Evolutionary conservation across 768 basidiomycete species (phyloP).

Genomic region (Pisolithus tinctorius): DNA sequence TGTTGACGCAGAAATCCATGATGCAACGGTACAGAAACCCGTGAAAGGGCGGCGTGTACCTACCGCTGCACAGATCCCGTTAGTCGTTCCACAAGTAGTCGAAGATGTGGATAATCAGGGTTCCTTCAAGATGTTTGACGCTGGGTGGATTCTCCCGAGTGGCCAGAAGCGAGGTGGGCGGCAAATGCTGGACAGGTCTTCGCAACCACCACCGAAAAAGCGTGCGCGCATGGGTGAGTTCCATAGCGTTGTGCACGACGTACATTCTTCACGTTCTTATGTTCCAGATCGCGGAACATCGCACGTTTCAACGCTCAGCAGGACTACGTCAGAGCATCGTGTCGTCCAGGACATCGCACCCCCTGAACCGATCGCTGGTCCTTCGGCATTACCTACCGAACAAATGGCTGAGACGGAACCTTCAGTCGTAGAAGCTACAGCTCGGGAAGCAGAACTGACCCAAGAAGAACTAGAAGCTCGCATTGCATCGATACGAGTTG

Average conservation of each 20-base stretch:
- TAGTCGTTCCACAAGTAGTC: slow-evolving; percentile 50
- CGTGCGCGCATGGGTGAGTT: slow-evolving; percentile 39
- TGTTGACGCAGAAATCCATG: slow-evolving; percentile 7
- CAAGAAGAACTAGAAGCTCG: slow-evolving; percentile 20
- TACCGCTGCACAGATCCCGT: slow-evolving; percentile 17
- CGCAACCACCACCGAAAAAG: slow-evolving; percentile 49
- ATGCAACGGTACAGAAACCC: slow-evolving; percentile 19
- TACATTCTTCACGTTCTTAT: background rate
- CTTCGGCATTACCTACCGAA: slow-evolving; percentile 17
- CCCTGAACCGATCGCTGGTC: slow-evolving; percentile 19
- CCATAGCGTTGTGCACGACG: background rate
- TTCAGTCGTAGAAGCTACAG: slow-evolving; percentile 10
- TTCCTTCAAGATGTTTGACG: slow-evolving; percentile 77
- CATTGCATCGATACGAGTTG: slow-evolving; percentile 20
- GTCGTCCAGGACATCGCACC: slow-evolving; percentile 23
- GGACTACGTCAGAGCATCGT: slow-evolving; percentile 41
- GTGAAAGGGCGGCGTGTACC: slow-evolving; percentile 15
- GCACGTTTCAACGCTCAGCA: slow-evolving; percentile 41
- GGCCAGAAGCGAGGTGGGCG: slow-evolving; percentile 64
- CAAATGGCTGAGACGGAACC: slow-evolving; percentile 12
- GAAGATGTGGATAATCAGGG: slow-evolving; percentile 64
- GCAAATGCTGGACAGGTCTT: slow-evolving; percentile 36
- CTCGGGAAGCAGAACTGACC: slow-evolving; percentile 5
- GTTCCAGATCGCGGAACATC: slow-evolving; percentile 32
- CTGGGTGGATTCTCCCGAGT: slow-evolving; percentile 81